Evolutionary conservation across 1,284 basidiomycete species (phyloP).

Genomic region (Filobasidium uniguttulatum): DNA sequence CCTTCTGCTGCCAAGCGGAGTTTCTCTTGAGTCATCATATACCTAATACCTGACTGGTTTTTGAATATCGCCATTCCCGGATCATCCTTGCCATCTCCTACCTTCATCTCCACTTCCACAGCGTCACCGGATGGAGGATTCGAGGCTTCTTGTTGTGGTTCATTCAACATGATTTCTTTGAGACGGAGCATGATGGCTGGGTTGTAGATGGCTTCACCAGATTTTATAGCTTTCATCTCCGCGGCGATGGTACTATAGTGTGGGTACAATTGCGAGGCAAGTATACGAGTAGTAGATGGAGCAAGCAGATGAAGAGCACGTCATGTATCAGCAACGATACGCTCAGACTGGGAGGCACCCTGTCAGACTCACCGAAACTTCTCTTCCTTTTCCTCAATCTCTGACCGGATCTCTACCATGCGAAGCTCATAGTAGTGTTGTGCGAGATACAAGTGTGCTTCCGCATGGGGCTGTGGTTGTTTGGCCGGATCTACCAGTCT

Average conservation of each 20-base stretch:
- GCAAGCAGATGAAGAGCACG: background rate
- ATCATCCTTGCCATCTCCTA: background rate
- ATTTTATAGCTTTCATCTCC: constrained; percentile 50
- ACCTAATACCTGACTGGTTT: background rate
- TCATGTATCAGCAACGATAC: background rate
- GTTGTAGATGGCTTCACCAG: constrained; percentile 39
- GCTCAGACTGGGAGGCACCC: background rate
- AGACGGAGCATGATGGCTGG: constrained; percentile 1
- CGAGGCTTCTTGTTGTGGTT: background rate
- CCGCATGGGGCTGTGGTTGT: constrained; percentile 26
- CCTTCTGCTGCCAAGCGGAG: background rate
- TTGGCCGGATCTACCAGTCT: background rate
- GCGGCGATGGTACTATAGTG: constrained; percentile 18
- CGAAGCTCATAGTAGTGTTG: constrained; percentile 56
- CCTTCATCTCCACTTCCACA: constrained; percentile 1
- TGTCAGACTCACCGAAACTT: constrained; percentile 52
- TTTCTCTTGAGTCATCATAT: background rate
- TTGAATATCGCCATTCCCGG: background rate
- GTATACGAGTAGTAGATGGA: background rate
- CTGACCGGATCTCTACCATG: constrained; percentile 51
- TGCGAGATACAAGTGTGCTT: constrained; percentile 52
- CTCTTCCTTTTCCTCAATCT: constrained; percentile 56
- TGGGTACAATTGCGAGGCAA: background rate
- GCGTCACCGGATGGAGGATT: background rate
- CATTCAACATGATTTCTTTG: background rate